Base-by-base conservation (phyloP, 2,329 filamentous ascomycete species). In the Aciculosporium take region DNA sequence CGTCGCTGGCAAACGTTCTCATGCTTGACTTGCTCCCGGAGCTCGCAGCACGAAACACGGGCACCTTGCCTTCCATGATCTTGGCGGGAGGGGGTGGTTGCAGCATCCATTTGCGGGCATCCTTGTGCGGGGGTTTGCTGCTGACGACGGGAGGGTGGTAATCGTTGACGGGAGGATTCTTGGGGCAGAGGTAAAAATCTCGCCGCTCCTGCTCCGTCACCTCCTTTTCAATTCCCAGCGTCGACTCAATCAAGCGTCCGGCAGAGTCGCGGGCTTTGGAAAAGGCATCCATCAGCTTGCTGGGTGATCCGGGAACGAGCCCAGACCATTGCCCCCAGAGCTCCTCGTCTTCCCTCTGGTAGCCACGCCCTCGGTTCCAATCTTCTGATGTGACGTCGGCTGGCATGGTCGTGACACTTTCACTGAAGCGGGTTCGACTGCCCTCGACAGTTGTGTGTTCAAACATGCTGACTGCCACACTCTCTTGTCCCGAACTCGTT, bases 31-130 rank as follows among this genome's bases (percentile, higher is more conserved):
- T 66, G 52, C 69, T 76, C 31, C 62, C 67, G 28, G 70, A 66
- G 53, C 76, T 83, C 28, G 67, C 66, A 48, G 74, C 80, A 41
- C 79, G 66, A 51, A 71, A 75, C 17, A 81, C 78, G 24, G 76
- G 75, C 28, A 84, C 75, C 57, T 88, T 91, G 49, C 87, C 88
- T 48, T 82, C 83, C 88, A 95, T 95, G 45, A 94, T 71, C 57
- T 81, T 87, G 43, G 88, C 86, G 27, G 81, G 76, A n/a, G 88
- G 88, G 1, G 87, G 86, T 2, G 88, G 88, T 55, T 94, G 85
- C 39, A 94, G 67, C 87, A 95, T 94, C 88, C 88, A 95, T 54
- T 72, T 73, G 41, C 83, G 81, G 45, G 84, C 85, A 41, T 78
- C 76, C 54, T 67, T 76, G 56, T 74, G 78, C 29, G 69, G 71